Evolutionary conservation across 2,329 filamentous ascomycete species (phyloP), one percentile per base, ranked within the genome.

Genomic region (Byssochlamys sp.): DNA sequence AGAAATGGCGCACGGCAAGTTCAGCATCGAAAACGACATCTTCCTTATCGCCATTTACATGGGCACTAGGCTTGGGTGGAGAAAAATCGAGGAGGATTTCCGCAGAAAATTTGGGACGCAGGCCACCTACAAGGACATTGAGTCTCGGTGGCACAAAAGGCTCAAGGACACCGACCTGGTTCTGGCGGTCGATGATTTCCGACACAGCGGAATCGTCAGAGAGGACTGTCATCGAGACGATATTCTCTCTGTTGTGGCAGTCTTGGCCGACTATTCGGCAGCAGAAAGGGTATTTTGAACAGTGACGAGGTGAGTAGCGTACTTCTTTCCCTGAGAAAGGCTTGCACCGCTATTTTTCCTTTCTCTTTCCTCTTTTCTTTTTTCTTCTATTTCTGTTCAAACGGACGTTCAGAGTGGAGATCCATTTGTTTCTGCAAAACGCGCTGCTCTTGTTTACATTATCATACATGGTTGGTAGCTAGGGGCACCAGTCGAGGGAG

Each of bases 101-200:
- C 35, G 57, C 31, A 33, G n/a, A 1, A 31, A 26, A 10, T 64
- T 64, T 52, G 28, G 49, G 2, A 45, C 48, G 9, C 35, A 9
- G 5, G 55, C 55, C 4, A 58, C 12, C 51, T 19, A 27, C 25
- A 62, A 61, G 56, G 61, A 64, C 54, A 52, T 62, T 48, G 62
- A 64, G 35, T 63, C 62, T 9, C 57, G 58, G 31, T 62, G 57
- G 39, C 62, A 64, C 45, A 63, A 62, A 57, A 55, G 39, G 31
- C 52, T 61, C 29, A 59, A 58, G 54, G 11, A 25, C n/a, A 14
- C n/a, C 19, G 9, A 14, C 4, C 12, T 25, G 24, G 35, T 14
- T 5, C 12, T 45, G 3, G 53, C 53, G 4, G 33, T 55, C 12
- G 53, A 55, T 33, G 27, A 55, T 26, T 55, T 39, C n/a, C 53